Conservation (phyloP, 352 stramenopile species). For the Phytopythium kandeliae region DNA sequence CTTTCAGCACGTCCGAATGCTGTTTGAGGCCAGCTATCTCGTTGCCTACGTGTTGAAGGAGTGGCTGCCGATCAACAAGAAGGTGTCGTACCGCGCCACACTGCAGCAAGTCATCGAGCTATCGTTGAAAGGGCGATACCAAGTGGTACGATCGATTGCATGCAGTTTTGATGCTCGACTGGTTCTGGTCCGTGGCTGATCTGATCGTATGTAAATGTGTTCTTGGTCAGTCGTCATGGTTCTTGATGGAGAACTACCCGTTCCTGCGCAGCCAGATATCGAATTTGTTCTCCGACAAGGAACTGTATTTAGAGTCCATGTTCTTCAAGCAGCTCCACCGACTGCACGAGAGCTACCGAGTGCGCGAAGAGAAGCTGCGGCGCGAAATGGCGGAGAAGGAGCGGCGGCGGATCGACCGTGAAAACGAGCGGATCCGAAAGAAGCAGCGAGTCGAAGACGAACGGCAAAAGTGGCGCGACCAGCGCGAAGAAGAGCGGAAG, state of each 20-base stretch:
- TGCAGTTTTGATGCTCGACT: slow-evolving; percentile 7
- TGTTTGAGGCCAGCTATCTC: slow-evolving; percentile 82
- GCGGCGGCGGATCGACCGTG: slow-evolving; percentile 44
- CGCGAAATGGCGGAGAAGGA: slow-evolving; percentile 60
- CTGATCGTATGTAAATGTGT: slow-evolving; percentile 5
- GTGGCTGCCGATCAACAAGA: slow-evolving; percentile 84
- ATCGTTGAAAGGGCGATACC: slow-evolving; percentile 65
- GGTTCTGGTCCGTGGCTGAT: slow-evolving; percentile 7
- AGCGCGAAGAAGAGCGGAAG: slow-evolving; percentile 61
- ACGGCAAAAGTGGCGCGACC: slow-evolving; percentile 36
- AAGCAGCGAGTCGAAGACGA: slow-evolving; percentile 43
- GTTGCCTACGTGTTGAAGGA: slow-evolving; percentile 83
- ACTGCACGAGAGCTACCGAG: slow-evolving; percentile 54
- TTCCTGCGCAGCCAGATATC: slow-evolving; percentile 80
- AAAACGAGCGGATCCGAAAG: slow-evolving; percentile 48
- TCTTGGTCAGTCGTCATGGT: slow-evolving; percentile 58
- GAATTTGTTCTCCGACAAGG: slow-evolving; percentile 70
- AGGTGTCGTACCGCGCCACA: slow-evolving; percentile 77
- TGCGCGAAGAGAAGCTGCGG: slow-evolving; percentile 47
- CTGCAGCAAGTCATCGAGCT: slow-evolving; percentile 79
- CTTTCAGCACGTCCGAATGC: slow-evolving; percentile 67
- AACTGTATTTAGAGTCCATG: slow-evolving; percentile 74
- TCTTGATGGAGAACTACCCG: slow-evolving; percentile 78
- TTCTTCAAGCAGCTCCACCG: slow-evolving; percentile 83
- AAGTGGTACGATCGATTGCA: slow-evolving; percentile 39